Conservation (phyloP, 768 basidiomycete species). For the Auriscalpium microsporum region DNA sequence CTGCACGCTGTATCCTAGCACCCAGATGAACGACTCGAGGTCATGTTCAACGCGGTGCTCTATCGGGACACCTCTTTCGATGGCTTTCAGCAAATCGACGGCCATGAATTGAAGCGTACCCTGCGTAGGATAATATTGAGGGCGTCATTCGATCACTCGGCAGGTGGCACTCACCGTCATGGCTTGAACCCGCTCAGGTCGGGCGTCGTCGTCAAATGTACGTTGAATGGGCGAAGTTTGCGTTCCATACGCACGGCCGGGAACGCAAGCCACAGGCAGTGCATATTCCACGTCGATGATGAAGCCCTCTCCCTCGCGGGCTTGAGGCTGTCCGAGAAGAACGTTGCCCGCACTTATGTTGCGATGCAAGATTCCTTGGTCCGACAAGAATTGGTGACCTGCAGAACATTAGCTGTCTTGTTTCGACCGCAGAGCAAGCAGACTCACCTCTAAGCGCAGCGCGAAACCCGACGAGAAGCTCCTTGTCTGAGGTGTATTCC, state of each 20-base stretch:
- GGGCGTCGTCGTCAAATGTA: neutral
- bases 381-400: neutral
- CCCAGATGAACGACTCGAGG: conserved; percentile 14
- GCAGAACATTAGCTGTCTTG: neutral
- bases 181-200: neutral
- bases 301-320: neutral
- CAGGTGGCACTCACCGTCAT: neutral
- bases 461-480: neutral
- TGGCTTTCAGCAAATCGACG: neutral
- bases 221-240: neutral
- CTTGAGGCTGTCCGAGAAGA: neutral
- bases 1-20: neutral
- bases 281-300: neutral
- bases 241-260: neutral
- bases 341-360: neutral
- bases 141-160: neutral
- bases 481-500: neutral
- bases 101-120: neutral
- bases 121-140: neutral
- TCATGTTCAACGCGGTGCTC: conserved; percentile 6
- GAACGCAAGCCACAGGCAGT: neutral
- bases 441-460: neutral
- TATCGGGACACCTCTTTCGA: neutral
- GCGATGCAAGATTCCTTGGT: neutral
- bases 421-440: neutral